A percentile compares a stretch with the other conserved stretches of the same genome.
Conservation (phyloP, 1,284 basidiomycete genomes). For the Moesziomyces sp. region DNA sequence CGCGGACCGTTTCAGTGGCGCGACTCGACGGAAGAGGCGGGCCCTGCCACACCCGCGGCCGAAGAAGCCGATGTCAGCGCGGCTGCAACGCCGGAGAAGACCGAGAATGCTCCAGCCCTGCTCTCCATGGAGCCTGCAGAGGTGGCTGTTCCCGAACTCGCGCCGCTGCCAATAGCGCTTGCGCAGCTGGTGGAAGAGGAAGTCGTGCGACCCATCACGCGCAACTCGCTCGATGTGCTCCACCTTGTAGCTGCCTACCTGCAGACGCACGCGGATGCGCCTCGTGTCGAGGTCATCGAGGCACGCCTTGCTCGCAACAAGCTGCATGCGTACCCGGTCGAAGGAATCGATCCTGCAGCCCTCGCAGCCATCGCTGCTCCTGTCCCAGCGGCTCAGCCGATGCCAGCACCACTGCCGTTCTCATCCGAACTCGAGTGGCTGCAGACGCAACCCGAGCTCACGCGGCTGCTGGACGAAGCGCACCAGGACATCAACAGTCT, state of each 20-base stretch:
- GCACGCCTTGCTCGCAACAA: conserved; percentile 19
- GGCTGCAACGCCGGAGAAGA: conserved; percentile 10
- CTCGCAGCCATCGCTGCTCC: background rate
- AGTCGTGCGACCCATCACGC: conserved; percentile 34
- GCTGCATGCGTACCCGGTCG: conserved; percentile 15
- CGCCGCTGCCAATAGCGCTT: conserved; percentile 15
- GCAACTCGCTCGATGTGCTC: conserved; percentile 33
- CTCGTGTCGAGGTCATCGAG: conserved; percentile 18
- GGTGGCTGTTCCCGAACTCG: conserved; percentile 15
- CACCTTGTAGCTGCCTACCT: conserved; percentile 32
- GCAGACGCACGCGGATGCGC: conserved; percentile 9
- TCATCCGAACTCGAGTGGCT: conserved; percentile 34
- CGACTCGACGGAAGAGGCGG: conserved; percentile 30
- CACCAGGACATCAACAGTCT: conserved; percentile 37
- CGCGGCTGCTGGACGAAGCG: conserved; percentile 38
- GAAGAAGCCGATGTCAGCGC: conserved; percentile 3
- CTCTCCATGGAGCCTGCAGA: conserved; percentile 10
- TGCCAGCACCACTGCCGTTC: conserved; percentile 15
- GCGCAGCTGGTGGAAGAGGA: conserved; percentile 42
- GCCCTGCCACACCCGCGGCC: conserved; percentile 12
- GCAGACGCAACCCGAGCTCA: conserved; percentile 30
- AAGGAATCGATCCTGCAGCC: conserved; percentile 6
- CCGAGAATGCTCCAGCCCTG: conserved; percentile 11
- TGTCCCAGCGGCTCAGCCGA: background rate
- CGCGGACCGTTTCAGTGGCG: conserved; percentile 48